A percentile compares a stretch with the other conserved stretches of the same genome.
Conservation (phyloP, 2,329 filamentous ascomycete genomes). For the Colletotrichum sp. region DNA sequence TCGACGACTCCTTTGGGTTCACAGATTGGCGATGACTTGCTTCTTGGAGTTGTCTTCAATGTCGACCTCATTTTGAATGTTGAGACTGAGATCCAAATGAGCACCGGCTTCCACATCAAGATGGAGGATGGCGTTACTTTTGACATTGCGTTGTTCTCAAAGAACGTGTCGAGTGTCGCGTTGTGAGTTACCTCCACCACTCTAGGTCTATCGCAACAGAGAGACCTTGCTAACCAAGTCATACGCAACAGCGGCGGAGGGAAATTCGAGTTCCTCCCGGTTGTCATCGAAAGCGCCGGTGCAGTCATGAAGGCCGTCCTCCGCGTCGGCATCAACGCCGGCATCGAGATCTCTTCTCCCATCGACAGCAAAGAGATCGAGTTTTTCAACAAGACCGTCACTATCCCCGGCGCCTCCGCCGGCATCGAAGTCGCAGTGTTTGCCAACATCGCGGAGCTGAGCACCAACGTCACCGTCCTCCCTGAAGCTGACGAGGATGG, state of each 20-base stretch:
- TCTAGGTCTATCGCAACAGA: rapidly evolving
- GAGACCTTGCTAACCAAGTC: neutral
- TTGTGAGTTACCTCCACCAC: conserved; percentile 45
- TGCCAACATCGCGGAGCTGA: conserved; percentile 58
- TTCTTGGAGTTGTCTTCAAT: conserved; percentile 50
- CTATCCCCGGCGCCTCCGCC: conserved; percentile 34
- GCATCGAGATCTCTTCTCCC: conserved; percentile 36
- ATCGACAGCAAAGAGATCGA: neutral
- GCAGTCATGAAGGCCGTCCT: conserved; percentile 51
- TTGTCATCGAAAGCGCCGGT: conserved; percentile 47
- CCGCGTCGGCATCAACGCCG: conserved; percentile 50
- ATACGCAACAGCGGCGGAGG: conserved; percentile 48
- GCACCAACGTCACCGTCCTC: conserved; percentile 52
- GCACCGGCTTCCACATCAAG: conserved; percentile 59
- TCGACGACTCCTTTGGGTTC: conserved; percentile 50
- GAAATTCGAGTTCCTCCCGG: conserved; percentile 61
- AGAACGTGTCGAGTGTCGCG: conserved; percentile 49
- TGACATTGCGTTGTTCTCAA: conserved; percentile 54
- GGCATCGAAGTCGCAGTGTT: conserved; percentile 55
- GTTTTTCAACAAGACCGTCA: conserved; percentile 22
- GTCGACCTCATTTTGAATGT: conserved; percentile 58
- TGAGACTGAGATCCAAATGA: conserved; percentile 52
- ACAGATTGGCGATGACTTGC: conserved; percentile 38
- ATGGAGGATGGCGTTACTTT: conserved; percentile 55
- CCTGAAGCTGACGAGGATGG: conserved; percentile 34